Evolutionary conservation across 345 rosid species (phyloP).

Genomic region (Salix udensis): DNA sequence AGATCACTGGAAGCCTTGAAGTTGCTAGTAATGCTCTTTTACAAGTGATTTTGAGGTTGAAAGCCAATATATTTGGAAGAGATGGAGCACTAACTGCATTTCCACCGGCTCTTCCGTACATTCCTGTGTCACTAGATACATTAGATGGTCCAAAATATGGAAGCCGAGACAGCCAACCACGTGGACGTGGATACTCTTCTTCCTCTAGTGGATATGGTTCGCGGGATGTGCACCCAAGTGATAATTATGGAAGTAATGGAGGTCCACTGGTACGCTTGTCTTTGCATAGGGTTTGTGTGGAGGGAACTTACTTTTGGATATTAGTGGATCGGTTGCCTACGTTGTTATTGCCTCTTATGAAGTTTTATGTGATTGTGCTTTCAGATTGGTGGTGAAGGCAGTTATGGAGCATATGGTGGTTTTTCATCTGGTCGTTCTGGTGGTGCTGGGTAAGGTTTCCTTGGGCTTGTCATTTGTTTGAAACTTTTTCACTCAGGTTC

Average conservation of each 20-base stretch:
- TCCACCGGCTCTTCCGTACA: conserved; percentile 24
- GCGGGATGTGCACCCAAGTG: conserved; percentile 14
- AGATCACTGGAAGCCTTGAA: conserved; percentile 33
- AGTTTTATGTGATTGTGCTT: background rate
- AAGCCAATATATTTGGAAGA: conserved; percentile 35
- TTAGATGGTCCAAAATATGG: conserved; percentile 22
- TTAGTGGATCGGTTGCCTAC: background rate
- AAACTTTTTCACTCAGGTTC: background rate
- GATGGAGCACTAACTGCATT: conserved; percentile 27
- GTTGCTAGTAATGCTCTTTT: conserved; percentile 34
- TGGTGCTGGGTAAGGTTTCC: conserved; percentile 36
- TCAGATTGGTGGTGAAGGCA: conserved; percentile 34
- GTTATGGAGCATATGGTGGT: conserved; percentile 37
- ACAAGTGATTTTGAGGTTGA: conserved; percentile 33
- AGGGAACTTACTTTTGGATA: background rate
- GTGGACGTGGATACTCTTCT: conserved; percentile 25
- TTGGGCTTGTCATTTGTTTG: background rate
- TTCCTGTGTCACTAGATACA: conserved; percentile 24
- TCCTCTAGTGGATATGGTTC: conserved; percentile 24
- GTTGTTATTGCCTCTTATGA: background rate
- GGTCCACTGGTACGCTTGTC: conserved; percentile 20
- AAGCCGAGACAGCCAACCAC: conserved; percentile 22
- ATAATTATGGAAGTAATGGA: conserved; percentile 19
- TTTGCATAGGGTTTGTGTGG: background rate
- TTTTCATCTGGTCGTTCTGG: conserved; percentile 35